Evolutionary conservation across 2,329 filamentous ascomycete genomes (phyloP), one percentile per base, ranked within the genome.

Genomic region (Davidsoniella virescens): DNA sequence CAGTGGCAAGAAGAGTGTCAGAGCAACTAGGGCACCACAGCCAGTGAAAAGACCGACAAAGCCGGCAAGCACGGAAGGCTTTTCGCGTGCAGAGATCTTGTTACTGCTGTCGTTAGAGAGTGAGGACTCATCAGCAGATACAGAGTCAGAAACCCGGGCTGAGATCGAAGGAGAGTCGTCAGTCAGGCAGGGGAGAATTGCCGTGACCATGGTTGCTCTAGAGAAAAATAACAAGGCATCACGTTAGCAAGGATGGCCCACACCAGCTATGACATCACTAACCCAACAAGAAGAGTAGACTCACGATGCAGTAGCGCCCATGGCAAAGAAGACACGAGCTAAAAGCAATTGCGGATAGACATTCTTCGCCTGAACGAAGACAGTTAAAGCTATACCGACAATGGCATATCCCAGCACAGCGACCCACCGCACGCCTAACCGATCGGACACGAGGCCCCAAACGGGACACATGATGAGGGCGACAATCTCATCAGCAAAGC

Each of bases 201-300:
- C 92, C 7, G 92, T 96, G 17, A 98, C 92, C 92, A 98, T 98
- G 1, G 92, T 96, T 12, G 87, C 75, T 4, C 75, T 78, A 50
- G 9, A 14, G 54, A 6, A 9, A 26, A 7, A 44, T 26, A 23
- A 40, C 10, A 29, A 8, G 25, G 4, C n/a, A 17, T 16, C 33
- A n/a, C n/a, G 26, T 43, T 33, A 44, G 47, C 25, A 47, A 12
- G 47, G 18, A 23, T 12, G n/a, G 40, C n/a, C 26, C 37, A 16
- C 36, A n/a, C 2, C 10, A 18, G n/a, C 2, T 18, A 38, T n/a
- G 20, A 37, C 26, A 29, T 29, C 26, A 29, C 26, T 29, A 29
- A 29, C 7, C 5, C 14, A n/a, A 5, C 23, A 18, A 26, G 1
- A 25, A 26, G 12, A 26, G 10, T 17, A 25, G 36, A 64, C 73